Conservation (phyloP, 2,329 filamentous ascomycete genomes). For the Fusarium equiseti region DNA sequence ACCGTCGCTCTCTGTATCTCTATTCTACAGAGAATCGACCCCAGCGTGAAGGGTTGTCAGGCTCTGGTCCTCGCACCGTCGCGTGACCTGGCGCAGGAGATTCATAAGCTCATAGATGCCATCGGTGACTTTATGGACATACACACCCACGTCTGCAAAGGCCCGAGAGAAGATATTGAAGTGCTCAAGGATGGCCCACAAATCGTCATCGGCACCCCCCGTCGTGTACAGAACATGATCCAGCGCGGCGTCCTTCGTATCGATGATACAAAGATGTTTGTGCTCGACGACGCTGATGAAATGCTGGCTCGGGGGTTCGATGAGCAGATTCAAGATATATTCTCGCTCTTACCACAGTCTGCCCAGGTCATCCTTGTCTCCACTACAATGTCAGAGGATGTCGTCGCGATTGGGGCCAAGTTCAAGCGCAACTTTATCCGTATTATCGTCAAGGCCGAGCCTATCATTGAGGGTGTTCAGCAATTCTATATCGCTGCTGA, state of each 20-base stretch:
- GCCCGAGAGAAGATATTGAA: conserved; percentile 98
- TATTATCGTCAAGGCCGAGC: conserved; percentile 98
- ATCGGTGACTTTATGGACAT: conserved; percentile 99
- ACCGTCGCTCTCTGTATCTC: conserved; percentile 99
- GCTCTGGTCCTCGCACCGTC: conserved; percentile 97
- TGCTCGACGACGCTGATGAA: conserved; percentile 99
- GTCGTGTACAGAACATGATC: conserved; percentile 99
- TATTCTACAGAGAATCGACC: conserved; percentile 98
- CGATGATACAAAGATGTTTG: conserved; percentile 99
- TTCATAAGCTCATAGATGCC: conserved; percentile 98
- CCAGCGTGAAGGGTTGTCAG: conserved; percentile 94
- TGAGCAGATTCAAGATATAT: conserved; percentile 99
- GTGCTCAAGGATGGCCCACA: conserved; percentile 95
- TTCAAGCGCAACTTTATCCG: conserved; percentile 99
- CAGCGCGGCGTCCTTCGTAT: conserved; percentile 97
- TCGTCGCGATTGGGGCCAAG: conserved; percentile 98
- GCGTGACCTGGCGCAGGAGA: conserved; percentile 98
- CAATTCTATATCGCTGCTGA: conserved; percentile 99
- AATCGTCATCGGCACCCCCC: conserved; percentile 96
- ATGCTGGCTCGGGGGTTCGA: conserved; percentile 99
- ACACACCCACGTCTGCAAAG: conserved; percentile 98
- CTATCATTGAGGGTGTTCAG: conserved; percentile 99
- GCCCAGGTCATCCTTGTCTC: conserved; percentile 98
- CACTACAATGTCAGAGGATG: conserved; percentile 98
- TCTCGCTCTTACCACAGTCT: conserved; percentile 96